phyloP scores from a whole-genome alignment of 345 rosid genomes.

The Syzygium aqueum region DNA sequence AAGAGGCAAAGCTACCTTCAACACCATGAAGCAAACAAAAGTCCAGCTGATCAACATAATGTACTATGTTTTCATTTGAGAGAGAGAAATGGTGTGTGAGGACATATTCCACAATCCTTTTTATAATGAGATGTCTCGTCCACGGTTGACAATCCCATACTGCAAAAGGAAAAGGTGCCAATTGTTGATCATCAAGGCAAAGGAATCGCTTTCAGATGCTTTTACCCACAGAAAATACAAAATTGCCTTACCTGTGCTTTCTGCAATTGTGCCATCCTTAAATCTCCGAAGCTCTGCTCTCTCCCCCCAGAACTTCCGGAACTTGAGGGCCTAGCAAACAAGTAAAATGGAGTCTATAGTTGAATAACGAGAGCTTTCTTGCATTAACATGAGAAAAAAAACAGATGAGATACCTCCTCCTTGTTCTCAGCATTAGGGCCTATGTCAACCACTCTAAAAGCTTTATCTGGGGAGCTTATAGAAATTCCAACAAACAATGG shows the following conservation, averaged over 20 bases:
- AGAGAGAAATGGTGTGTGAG: constrained; percentile 61
- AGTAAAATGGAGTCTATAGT: background rate
- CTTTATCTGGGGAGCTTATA: constrained; percentile 59
- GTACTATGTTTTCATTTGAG: constrained; percentile 37
- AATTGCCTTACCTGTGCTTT: constrained; percentile 67
- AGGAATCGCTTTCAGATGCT: background rate
- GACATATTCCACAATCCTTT: constrained; percentile 58
- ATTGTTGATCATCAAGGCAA: background rate
- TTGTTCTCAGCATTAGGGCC: constrained; percentile 91
- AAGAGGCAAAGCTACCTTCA: constrained; percentile 35
- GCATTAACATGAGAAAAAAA: background rate
- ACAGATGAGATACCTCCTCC: constrained; percentile 47
- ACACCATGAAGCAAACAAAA: constrained; percentile 60
- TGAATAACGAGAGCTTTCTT: background rate
- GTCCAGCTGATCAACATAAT: constrained; percentile 84
- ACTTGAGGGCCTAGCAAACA: constrained; percentile 46
- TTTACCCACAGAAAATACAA: background rate
- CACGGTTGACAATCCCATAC: constrained; percentile 81
- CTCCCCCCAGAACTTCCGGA: constrained; percentile 82
- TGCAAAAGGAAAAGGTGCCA: constrained; percentile 14
- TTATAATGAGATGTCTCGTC: constrained; percentile 67
- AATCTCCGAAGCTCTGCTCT: constrained; percentile 89
- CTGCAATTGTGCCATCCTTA: constrained; percentile 90
- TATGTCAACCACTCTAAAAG: constrained; percentile 71
- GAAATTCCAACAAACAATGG: constrained; percentile 75